A percentile compares a stretch with the other conserved stretches of the same genome.
These are phyloP conservation scores for Astrephomene gubernaculifera DNA, from an alignment of 139 green algal genomes.

Conservation along the genomic window DNA sequence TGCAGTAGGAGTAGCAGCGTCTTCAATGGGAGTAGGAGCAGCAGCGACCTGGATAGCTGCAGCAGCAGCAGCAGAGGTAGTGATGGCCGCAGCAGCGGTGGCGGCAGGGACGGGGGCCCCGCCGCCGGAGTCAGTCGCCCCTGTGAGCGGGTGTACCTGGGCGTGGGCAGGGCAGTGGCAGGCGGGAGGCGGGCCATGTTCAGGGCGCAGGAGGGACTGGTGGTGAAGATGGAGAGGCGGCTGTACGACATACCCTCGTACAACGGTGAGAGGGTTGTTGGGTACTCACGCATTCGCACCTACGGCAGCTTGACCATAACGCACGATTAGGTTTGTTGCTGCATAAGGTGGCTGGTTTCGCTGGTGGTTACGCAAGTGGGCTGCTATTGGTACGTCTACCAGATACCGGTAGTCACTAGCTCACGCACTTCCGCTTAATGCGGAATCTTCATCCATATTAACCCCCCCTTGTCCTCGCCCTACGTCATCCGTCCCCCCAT, in stretches of 20 bases:
- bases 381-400: neutral
- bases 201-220: constrained; percentile 41
- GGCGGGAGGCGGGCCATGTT: constrained; percentile 54
- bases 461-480: neutral
- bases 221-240: constrained; percentile 53
- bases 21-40: neutral
- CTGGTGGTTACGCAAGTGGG: neutral
- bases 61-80: neutral
- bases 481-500: neutral
- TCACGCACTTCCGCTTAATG: neutral
- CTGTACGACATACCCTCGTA: constrained; percentile 60
- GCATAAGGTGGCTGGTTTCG: neutral
- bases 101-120: too few species aligned
- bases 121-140: neutral
- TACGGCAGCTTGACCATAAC: neutral
- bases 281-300: too few species aligned
- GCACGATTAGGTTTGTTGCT: neutral
- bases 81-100: neutral
- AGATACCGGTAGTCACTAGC: neutral
- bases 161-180: constrained; percentile 28
- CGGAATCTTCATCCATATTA: too few species aligned
- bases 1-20: neutral
- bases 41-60: neutral
- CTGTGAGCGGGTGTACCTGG: constrained; percentile 26
- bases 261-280: constrained; percentile 66